Conservation (phyloP, 257 asterid genomes). For the Nicotiana knightiana region DNA sequence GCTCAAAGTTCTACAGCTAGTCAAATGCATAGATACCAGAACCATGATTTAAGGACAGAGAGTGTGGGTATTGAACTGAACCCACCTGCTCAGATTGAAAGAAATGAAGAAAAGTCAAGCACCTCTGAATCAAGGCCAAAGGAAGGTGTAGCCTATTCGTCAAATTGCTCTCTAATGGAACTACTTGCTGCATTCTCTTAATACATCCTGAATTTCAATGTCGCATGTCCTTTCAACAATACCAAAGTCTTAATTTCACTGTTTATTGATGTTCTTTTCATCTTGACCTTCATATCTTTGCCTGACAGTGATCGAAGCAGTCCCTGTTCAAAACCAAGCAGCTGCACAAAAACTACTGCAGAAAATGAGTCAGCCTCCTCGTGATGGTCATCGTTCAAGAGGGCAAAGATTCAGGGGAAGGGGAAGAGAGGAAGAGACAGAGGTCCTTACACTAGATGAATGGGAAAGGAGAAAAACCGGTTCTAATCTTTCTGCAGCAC, state of each 20-base stretch:
- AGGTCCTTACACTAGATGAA: slow-evolving; percentile 67
- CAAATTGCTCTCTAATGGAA: slow-evolving; percentile 3
- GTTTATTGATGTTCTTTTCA: background rate
- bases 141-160: slow-evolving; percentile 38
- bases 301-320: slow-evolving; percentile 54
- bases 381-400: slow-evolving; percentile 31
- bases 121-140: slow-evolving; percentile 53
- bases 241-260: slow-evolving; percentile 2
- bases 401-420: slow-evolving; percentile 51
- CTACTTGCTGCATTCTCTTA: background rate
- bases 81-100: slow-evolving; percentile 27
- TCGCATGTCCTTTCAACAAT: background rate
- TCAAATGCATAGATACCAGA: slow-evolving; percentile 28
- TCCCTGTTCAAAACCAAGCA: slow-evolving; percentile 81
- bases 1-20: slow-evolving; percentile 33
- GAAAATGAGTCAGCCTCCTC: slow-evolving; percentile 52
- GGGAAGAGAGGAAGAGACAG: slow-evolving; percentile 36
- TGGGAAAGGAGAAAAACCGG: slow-evolving; percentile 76
- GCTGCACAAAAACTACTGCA: slow-evolving; percentile 91
- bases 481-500: slow-evolving; percentile 23
- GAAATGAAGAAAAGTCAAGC: slow-evolving; percentile 38
- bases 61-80: slow-evolving; percentile 26
- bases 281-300: slow-evolving; percentile 9
- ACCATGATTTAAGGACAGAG: slow-evolving; percentile 25
- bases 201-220: background rate